Conservation (phyloP, 768 basidiomycete genomes). For the Krasilnikovozyma curviuscula region DNA sequence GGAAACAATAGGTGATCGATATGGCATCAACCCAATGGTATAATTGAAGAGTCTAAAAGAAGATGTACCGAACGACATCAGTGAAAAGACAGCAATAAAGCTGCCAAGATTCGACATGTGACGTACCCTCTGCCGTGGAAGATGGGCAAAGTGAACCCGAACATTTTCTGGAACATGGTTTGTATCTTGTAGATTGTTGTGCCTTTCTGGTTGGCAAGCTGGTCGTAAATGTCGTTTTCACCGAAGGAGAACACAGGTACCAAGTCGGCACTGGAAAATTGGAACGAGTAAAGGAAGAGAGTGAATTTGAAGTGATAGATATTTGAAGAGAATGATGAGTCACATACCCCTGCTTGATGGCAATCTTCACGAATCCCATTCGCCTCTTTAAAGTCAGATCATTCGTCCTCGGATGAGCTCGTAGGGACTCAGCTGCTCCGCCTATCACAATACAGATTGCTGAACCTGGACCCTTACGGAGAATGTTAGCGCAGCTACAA, state of each 20-base stretch:
- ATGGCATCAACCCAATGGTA: conserved; percentile 87
- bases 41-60: conserved; percentile 34
- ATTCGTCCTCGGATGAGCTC: conserved; percentile 90
- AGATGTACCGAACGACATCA: background rate
- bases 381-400: conserved; percentile 39
- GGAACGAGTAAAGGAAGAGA: too few species aligned
- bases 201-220: conserved; percentile 84
- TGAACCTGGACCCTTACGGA: conserved; percentile 36
- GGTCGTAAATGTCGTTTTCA: conserved; percentile 97
- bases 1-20: conserved; percentile 82
- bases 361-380: conserved; percentile 75
- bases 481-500: conserved; percentile 68
- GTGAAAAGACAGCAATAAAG: background rate
- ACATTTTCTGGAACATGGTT: conserved; percentile 72
- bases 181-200: conserved; percentile 71
- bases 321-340: background rate
- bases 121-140: conserved; percentile 75
- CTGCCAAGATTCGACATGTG: background rate
- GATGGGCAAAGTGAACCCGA: conserved; percentile 91
- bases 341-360: conserved; percentile 23
- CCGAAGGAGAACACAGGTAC: conserved; percentile 98
- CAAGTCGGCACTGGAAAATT: conserved; percentile 54
- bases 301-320: too few species aligned
- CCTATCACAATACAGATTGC: conserved; percentile 91
- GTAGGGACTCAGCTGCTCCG: conserved; percentile 83